Evolutionary conservation across 2,329 filamentous ascomycete species (phyloP).

Genomic region (Thelonectria discophora): DNA sequence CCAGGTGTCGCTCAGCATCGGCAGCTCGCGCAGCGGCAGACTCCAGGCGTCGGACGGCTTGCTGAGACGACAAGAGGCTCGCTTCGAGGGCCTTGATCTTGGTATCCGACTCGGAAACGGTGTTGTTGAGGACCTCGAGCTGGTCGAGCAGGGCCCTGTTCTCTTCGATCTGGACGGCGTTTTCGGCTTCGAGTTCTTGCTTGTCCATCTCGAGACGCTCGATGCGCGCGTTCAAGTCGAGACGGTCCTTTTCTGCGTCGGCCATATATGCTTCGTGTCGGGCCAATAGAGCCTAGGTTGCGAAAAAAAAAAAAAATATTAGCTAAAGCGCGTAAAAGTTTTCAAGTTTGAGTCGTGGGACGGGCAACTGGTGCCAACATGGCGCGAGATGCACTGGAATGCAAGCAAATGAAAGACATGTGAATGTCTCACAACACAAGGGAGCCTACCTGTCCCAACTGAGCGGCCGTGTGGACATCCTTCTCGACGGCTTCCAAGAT

Average conservation of each 20-base stretch:
- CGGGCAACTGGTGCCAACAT: conserved; percentile 9
- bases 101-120: conserved; percentile 81
- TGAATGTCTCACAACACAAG: conserved; percentile 37
- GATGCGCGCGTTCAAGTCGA: conserved; percentile 76
- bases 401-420: conserved; percentile 24
- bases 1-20: conserved; percentile 82
- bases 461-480: conserved; percentile 85
- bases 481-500: conserved; percentile 84
- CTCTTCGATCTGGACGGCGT: conserved; percentile 81
- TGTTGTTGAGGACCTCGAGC: conserved; percentile 82
- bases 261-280: conserved; percentile 95
- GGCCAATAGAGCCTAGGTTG: conserved; percentile 82
- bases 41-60: conserved; percentile 78
- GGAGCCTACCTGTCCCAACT: conserved; percentile 85
- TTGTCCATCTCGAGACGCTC: conserved; percentile 80
- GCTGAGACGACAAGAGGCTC: conserved; percentile 79
- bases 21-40: conserved; percentile 77
- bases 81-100: conserved; percentile 81
- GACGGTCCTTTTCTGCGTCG: conserved; percentile 87
- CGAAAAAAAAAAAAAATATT: conserved; percentile 66
- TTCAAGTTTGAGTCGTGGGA: conserved; percentile 24
- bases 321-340: conserved; percentile 60
- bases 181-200: conserved; percentile 76
- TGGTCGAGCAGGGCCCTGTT: conserved; percentile 84
- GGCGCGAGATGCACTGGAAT: conserved; percentile 31